Evolutionary conservation across 2,329 filamentous ascomycete species (phyloP).

Genomic region (Colletotrichum sansevieriae): DNA sequence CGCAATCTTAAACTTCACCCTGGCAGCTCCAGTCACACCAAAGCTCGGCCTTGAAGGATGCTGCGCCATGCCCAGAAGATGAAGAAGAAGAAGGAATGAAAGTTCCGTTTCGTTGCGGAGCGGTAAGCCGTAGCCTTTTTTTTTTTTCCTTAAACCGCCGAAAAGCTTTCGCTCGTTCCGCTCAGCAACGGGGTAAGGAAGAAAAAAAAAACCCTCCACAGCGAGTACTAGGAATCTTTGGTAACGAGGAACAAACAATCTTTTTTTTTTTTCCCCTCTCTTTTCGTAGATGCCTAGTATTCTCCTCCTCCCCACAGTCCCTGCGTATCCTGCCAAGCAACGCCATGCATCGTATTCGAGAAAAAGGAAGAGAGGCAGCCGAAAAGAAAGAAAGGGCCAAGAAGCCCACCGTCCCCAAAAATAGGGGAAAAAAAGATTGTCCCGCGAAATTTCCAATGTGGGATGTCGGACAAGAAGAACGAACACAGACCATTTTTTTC

Average conservation of each 20-base stretch:
- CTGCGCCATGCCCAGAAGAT: too few species aligned
- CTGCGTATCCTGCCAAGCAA: not conserved
- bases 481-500: too few species aligned
- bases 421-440: not conserved
- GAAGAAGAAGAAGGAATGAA: too few species aligned
- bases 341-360: constrained; percentile 12
- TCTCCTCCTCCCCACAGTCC: not conserved
- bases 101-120: too few species aligned
- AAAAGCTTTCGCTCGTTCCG: too few species aligned
- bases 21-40: not conserved
- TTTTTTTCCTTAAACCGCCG: too few species aligned
- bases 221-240: too few species aligned
- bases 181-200: not conserved
- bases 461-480: too few species aligned
- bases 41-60: not conserved
- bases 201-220: not conserved
- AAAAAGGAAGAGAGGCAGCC: not conserved
- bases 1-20: not conserved
- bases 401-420: not conserved
- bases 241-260: not conserved
- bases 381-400: too few species aligned
- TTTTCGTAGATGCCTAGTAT: not conserved
- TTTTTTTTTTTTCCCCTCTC: not conserved
- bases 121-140: too few species aligned
- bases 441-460: not conserved